phyloP scores from a whole-genome alignment of 495 filamentous ascomycete species.

The Lentithecium fluviatile region DNA sequence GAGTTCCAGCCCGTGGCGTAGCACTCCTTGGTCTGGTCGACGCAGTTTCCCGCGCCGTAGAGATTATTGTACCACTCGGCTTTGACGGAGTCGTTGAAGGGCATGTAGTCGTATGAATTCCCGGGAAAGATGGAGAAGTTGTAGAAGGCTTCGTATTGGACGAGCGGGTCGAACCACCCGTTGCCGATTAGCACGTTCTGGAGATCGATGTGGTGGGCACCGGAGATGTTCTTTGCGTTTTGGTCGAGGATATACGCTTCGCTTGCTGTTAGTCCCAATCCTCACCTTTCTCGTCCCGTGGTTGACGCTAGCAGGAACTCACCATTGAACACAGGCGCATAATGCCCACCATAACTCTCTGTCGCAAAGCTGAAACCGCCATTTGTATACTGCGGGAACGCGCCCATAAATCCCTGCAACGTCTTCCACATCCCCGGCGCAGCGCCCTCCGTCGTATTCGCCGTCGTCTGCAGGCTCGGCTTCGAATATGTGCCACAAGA shows the following conservation, averaged over 20 bases:
- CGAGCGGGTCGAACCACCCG: slow-evolving; percentile 59
- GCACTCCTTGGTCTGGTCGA: slow-evolving; percentile 57
- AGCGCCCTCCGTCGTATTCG: slow-evolving; percentile 67
- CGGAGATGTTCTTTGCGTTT: slow-evolving; percentile 55
- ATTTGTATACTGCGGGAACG: slow-evolving; percentile 63
- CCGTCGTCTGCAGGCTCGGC: slow-evolving; percentile 51
- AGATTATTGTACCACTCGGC: slow-evolving; percentile 58
- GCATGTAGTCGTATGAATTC: slow-evolving; percentile 59
- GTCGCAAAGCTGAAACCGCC: slow-evolving; percentile 47
- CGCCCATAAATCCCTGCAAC: slow-evolving; percentile 62
- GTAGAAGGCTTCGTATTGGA: slow-evolving; percentile 64
- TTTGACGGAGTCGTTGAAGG: slow-evolving; percentile 35
- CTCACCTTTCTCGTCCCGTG: too few species aligned
- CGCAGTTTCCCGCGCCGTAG: slow-evolving; percentile 62
- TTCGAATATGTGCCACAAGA: slow-evolving; percentile 66
- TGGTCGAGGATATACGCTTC: slow-evolving; percentile 60
- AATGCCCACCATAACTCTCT: slow-evolving; percentile 53
- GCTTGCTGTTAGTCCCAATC: background rate
- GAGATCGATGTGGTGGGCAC: slow-evolving; percentile 53
- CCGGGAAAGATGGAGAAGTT: slow-evolving; percentile 58
- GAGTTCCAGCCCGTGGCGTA: slow-evolving; percentile 47
- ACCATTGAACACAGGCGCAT: slow-evolving; percentile 55
- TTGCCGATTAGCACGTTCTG: slow-evolving; percentile 59
- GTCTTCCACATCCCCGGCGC: slow-evolving; percentile 69
- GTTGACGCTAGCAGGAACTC: slow-evolving; percentile 51